These are phyloP conservation scores for Acacia melanoxylon DNA, from an alignment of 306 rosid species.

Conservation along the genomic window DNA sequence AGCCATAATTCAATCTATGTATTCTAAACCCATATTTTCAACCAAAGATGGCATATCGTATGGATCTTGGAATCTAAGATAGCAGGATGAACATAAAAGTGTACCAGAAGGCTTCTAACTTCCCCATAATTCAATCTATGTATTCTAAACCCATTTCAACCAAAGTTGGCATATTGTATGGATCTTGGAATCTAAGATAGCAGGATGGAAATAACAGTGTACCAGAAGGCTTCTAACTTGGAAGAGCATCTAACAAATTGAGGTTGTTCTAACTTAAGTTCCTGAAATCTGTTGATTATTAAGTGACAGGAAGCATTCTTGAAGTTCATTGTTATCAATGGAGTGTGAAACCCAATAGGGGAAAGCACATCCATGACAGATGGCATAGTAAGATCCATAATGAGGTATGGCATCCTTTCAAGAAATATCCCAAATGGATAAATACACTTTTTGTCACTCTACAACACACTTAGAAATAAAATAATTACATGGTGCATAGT, in stretches of 20 bases:
- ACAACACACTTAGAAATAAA: neutral
- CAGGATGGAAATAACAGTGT: neutral
- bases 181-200: neutral
- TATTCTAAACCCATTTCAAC: neutral
- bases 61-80: neutral
- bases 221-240: neutral
- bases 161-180: neutral
- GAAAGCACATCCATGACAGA: neutral
- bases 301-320: neutral
- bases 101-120: neutral
- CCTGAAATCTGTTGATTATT: neutral
- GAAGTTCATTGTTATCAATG: neutral
- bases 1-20: neutral
- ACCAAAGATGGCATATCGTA: neutral
- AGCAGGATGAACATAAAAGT: neutral
- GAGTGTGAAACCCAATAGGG: neutral
- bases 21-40: neutral
- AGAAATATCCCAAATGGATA: neutral
- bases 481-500: neutral
- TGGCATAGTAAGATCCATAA: neutral
- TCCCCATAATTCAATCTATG: neutral
- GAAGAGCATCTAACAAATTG: neutral
- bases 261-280: too few species aligned
- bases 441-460: neutral
- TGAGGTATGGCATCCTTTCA: neutral